Base-by-base conservation (phyloP, 441 rosid species). In the Melastoma candidum region DNA sequence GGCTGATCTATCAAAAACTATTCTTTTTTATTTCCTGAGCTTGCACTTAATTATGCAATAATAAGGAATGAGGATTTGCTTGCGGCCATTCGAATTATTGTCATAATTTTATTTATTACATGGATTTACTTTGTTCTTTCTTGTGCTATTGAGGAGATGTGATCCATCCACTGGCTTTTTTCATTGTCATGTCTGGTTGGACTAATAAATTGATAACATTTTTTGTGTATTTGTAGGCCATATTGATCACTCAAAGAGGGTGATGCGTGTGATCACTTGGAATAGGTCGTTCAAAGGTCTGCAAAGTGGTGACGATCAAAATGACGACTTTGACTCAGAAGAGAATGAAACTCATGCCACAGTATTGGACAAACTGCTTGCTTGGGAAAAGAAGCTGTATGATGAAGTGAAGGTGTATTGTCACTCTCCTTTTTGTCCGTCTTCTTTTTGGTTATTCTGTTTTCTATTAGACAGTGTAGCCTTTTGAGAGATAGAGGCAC, bases 261-360 rank as follows among this genome's bases (percentile, higher is more conserved):
- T 92, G 44, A 84, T 92, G 96, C 94, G 90, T 44, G 95, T 84
- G 49, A 88, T 92, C 49, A 88, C 95, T 0, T 88, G 98, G 98
- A 88, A 85, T 62, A 71, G 95, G 32, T 88, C 97, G n/a, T 84
- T 88, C 61, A 71, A 67, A 74, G 90, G 95, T 49, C 0, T 77
- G 29, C 76, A 68, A 4, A 63, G 62, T 67, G 60, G 64, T 57
- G 95, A 79, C 64, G 76, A 70, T 64, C 77, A 49, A 13, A 84
- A 75, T 59, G 94, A 83, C 69, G 87, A 88, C 64, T 79, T 79
- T 3, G 97, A 85, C 59, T 59, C 64, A 0, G 97, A 81, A 56
- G 95, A 82, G 64, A 63, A 82, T 61, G 92, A 88, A 77, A 92
- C 95, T 53, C 97, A 85, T 61, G 97, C 98, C 46, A 82, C 94